phyloP scores from a whole-genome alignment of 2,329 filamentous ascomycete genomes.

The Cytospora piceae region DNA sequence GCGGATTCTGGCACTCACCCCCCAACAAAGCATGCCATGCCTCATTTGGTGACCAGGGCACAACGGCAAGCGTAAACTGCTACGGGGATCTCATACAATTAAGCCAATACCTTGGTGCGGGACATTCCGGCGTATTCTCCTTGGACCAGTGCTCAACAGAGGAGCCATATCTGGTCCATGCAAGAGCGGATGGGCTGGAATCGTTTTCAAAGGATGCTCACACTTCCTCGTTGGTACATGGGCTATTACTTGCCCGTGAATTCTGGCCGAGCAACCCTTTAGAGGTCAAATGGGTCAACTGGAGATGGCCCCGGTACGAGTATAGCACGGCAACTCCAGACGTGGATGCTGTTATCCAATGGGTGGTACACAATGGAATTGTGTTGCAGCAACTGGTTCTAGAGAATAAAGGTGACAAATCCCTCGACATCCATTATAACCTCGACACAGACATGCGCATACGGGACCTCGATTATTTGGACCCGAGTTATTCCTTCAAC shows the following conservation, averaged over 20 bases:
- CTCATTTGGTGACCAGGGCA: slow-evolving; percentile 17
- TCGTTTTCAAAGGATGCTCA: neutral
- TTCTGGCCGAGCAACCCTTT: neutral
- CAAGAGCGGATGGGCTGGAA: neutral
- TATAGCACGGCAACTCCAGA: neutral
- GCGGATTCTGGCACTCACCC: neutral
- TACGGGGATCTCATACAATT: slow-evolving; percentile 1
- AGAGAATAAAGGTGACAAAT: neutral
- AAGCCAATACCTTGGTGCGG: slow-evolving; percentile 7
- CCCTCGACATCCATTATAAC: neutral
- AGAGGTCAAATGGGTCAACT: slow-evolving; percentile 18
- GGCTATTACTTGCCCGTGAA: neutral
- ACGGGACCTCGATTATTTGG: slow-evolving; percentile 13
- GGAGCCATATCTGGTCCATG: neutral
- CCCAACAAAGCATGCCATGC: neutral
- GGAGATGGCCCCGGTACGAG: slow-evolving; percentile 21
- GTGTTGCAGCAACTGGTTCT: slow-evolving; percentile 15
- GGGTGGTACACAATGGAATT: slow-evolving; percentile 4
- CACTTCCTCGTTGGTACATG: neutral
- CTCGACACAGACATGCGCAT: neutral
- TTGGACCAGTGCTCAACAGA: neutral
- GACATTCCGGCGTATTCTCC: slow-evolving; percentile 8
- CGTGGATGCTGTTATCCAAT: neutral
- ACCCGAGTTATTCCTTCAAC: neutral
- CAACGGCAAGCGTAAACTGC: slow-evolving; percentile 6